Evolutionary conservation across 768 basidiomycete genomes (phyloP), one percentile per base, ranked within the genome.

Genomic region (Serpula lacrymans): DNA sequence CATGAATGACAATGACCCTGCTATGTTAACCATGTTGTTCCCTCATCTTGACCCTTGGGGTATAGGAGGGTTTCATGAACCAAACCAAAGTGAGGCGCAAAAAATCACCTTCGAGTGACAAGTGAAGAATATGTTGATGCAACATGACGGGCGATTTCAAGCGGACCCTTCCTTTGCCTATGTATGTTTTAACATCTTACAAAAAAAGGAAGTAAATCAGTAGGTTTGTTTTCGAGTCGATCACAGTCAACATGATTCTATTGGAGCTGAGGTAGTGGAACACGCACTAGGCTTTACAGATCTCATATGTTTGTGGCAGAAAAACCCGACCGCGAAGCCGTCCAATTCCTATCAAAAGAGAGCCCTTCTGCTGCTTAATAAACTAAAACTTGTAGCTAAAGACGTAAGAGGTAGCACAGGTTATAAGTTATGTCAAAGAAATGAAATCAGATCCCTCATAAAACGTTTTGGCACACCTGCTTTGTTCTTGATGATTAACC

Each of bases 401-500:
- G 36, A 28, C 24, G 47, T 21, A 45, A 21, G 27, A 29, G 56
- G 54, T 1, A 51, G 48, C 25, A 43, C 51, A 10, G 56, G 47
- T 1, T 48, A 53, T 16, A 53, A 52, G 21, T 18, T 52, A 4
- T 24, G 24, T 9, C 20, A 45, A 27, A 28, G 54, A 10, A 57
- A 57, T 30, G 42, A 57, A 26, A 54, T 57, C 4, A 29, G 55
- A 2, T 40, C 24, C 0, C 2, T 54, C 13, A 53, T 57, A 1
- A 39, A 33, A 16, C 21, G 40, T 5, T 5, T 27, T 4, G 55
- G 55, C 6, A 29, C 51, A 0, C 53, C 55, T 3, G 44, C 48
- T 1, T 22, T 57, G 8, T 57, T 54, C 30, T 14, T 57, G 4
- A 57, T 53, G 6, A n/a, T 57, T 4, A 54, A 52, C 34, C 55